Evolutionary conservation across 345 rosid species (phyloP).

Genomic region (Durio zibethinus): DNA sequence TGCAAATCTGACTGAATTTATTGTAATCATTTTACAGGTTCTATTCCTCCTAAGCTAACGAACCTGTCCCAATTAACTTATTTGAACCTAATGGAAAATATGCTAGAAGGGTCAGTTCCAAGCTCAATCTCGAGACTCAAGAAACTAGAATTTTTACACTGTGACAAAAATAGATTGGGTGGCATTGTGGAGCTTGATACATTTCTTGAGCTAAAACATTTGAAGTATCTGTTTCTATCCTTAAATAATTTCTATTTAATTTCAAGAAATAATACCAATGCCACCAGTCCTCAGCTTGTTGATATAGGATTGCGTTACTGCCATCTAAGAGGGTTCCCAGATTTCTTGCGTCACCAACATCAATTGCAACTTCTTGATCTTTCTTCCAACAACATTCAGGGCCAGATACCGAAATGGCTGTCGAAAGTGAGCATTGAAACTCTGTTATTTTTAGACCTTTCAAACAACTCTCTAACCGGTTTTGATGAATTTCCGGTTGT

Average conservation of each 20-base stretch:
- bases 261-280: background rate
- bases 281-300: background rate
- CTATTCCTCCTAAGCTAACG: background rate
- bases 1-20: background rate
- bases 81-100: background rate
- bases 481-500: background rate
- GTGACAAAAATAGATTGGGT: background rate
- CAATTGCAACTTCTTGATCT: background rate
- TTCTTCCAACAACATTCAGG: constrained; percentile 9
- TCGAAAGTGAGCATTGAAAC: background rate
- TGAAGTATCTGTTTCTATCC: background rate
- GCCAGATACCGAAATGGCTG: constrained; percentile 6
- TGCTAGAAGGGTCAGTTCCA: constrained; percentile 15
- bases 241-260: background rate
- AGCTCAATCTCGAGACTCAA: constrained; percentile 8
- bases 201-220: background rate
- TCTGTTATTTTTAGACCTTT: background rate
- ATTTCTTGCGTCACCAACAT: constrained; percentile 4
- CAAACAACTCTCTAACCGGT: background rate
- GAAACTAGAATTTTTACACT: background rate
- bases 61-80: constrained; percentile 8
- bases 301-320: background rate
- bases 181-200: background rate
- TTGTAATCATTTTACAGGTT: background rate
- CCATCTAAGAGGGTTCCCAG: background rate